These are phyloP conservation scores for Talaromyces nanjingensis DNA, from an alignment of 495 filamentous ascomycete species.

Conservation along the genomic window DNA sequence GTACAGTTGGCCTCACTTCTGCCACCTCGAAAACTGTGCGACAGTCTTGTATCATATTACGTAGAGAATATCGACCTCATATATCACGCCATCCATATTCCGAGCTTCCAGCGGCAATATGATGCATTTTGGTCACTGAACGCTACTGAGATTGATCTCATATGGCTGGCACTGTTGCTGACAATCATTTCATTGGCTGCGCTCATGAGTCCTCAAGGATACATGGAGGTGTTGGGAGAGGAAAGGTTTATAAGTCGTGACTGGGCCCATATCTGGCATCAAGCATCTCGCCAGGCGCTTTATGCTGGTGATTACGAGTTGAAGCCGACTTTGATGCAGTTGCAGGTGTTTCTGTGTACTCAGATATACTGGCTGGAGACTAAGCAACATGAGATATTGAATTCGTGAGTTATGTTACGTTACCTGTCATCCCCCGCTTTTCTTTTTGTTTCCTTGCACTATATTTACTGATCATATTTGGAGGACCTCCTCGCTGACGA, in stretches of 20 bases:
- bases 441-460: not conserved
- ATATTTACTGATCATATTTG: not conserved
- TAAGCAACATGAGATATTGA: constrained; percentile 6
- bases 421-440: not conserved
- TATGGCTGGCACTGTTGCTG: constrained; percentile 10
- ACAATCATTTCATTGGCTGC: constrained; percentile 9
- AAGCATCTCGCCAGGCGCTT: constrained; percentile 6
- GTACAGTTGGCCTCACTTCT: constrained; percentile 8
- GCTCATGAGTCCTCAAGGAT: constrained; percentile 4
- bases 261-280: constrained; percentile 8
- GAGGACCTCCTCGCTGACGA: not conserved
- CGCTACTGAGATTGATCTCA: constrained; percentile 7
- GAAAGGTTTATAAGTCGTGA: constrained; percentile 1
- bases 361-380: constrained; percentile 9
- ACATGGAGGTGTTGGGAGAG: not conserved
- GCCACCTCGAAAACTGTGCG: constrained; percentile 6
- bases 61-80: constrained; percentile 11
- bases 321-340: constrained; percentile 6
- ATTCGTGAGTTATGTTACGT: not conserved
- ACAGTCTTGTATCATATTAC: constrained; percentile 6
- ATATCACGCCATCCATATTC: constrained; percentile 11
- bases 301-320: constrained; percentile 3
- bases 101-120: constrained; percentile 8
- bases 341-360: constrained; percentile 7
- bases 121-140: constrained; percentile 2